Conservation (phyloP, 345 rosid species). For the Eutrema heterophyllum region DNA sequence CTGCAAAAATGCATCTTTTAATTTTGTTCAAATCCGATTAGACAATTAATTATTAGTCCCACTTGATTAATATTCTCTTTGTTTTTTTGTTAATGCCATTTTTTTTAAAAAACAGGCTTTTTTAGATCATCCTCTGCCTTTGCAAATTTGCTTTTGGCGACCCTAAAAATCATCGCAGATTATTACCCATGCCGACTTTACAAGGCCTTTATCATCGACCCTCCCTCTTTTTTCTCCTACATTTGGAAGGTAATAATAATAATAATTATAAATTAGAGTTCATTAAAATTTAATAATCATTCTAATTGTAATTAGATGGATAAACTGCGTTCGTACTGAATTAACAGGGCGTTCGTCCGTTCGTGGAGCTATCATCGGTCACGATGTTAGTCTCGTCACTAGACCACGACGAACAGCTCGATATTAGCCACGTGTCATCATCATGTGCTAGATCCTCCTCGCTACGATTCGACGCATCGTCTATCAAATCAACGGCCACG, state of each 20-base stretch:
- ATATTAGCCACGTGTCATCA: conserved; percentile 53
- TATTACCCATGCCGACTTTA: conserved; percentile 78
- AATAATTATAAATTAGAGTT: neutral
- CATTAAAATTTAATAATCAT: too few relatives aligned
- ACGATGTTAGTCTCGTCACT: conserved; percentile 63
- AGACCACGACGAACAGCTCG: conserved; percentile 64
- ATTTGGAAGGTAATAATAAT: conserved; percentile 73
- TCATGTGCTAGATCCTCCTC: conserved; percentile 59
- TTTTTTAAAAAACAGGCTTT: conserved; percentile 50
- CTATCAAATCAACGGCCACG: conserved; percentile 59
- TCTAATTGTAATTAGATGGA: neutral
- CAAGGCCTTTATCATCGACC: conserved; percentile 83
- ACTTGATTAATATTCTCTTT: conserved; percentile 21
- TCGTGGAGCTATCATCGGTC: conserved; percentile 71
- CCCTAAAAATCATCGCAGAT: conserved; percentile 75
- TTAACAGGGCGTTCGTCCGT: conserved; percentile 82
- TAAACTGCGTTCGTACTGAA: neutral
- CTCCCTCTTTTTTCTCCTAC: conserved; percentile 89
- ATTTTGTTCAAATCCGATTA: neutral
- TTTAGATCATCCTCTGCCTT: conserved; percentile 95
- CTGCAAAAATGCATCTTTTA: conserved; percentile 20
- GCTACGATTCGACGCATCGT: conserved; percentile 63
- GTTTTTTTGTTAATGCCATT: neutral
- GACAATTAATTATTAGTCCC: conserved; percentile 20
- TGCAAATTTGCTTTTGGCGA: conserved; percentile 61